Evolutionary conservation across 2,329 filamentous ascomycete genomes (phyloP).

Genomic region (Daldinia sp.): DNA sequence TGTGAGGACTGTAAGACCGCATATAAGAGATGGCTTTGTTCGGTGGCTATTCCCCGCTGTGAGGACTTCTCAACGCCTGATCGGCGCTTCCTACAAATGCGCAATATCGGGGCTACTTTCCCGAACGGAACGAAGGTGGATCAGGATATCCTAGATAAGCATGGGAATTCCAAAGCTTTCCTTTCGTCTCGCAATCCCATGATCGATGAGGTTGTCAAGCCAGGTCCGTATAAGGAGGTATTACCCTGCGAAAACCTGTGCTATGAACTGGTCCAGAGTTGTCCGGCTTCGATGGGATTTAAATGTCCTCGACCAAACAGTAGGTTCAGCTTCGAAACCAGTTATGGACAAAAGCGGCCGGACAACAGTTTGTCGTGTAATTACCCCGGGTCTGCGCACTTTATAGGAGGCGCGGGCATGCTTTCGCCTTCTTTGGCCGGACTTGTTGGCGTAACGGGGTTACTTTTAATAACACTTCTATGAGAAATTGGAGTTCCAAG

Average conservation of each 20-base stretch:
- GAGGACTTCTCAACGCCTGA: conserved; percentile 76
- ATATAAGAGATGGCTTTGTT: conserved; percentile 96
- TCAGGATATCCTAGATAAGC: conserved; percentile 48
- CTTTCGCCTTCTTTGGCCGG: conserved; percentile 45
- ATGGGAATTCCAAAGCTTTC: conserved; percentile 54
- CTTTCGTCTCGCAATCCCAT: conserved; percentile 75
- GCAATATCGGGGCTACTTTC: conserved; percentile 79
- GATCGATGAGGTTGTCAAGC: conserved; percentile 78
- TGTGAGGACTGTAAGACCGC: conserved; percentile 82
- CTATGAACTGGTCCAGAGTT: conserved; percentile 85
- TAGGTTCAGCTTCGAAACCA: conserved; percentile 57
- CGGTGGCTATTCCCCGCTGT: conserved; percentile 91
- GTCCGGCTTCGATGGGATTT: conserved; percentile 82
- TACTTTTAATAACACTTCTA: conserved; percentile 31
- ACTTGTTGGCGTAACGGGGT: conserved; percentile 29
- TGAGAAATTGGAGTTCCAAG: conserved; percentile 19
- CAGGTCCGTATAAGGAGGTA: conserved; percentile 94
- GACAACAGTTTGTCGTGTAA: conserved; percentile 63
- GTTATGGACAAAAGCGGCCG: conserved; percentile 57
- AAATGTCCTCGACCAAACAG: conserved; percentile 70
- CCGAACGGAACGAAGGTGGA: conserved; percentile 73
- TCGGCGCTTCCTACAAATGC: conserved; percentile 67
- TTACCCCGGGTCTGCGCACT: conserved; percentile 70
- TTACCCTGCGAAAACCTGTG: conserved; percentile 90
- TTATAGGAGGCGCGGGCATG: conserved; percentile 55